Evolutionary conservation across 768 basidiomycete species (phyloP).

Genomic region (Sarcomyxa edulis): DNA sequence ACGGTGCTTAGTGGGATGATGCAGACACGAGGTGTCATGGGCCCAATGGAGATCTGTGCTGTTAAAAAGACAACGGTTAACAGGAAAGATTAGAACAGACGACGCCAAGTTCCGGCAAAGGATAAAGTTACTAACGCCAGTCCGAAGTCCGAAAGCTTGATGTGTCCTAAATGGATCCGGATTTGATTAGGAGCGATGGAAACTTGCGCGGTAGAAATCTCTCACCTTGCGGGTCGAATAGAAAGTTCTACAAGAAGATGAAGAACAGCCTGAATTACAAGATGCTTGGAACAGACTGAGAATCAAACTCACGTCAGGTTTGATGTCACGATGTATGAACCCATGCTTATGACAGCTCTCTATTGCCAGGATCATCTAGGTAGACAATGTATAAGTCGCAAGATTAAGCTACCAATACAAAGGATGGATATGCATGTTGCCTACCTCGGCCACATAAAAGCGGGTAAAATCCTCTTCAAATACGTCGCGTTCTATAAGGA

Average conservation of each 20-base stretch:
- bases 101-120: conserved; percentile 10
- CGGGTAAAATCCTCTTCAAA: conserved; percentile 89
- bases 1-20: conserved; percentile 10
- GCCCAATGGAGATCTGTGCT: conserved; percentile 96
- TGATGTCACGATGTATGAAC: conserved; percentile 98
- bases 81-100: conserved; percentile 8
- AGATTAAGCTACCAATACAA: conserved; percentile 12
- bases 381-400: conserved; percentile 7
- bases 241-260: conserved; percentile 67
- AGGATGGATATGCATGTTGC: conserved; percentile 12
- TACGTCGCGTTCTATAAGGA: conserved; percentile 87
- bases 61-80: conserved; percentile 8
- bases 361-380: conserved; percentile 88
- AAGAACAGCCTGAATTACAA: conserved; percentile 13
- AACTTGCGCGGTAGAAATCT: no score
- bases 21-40: conserved; percentile 85
- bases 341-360: conserved; percentile 92
- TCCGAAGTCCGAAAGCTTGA: conserved; percentile 94
- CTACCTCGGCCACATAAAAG: conserved; percentile 93
- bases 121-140: conserved; percentile 66
- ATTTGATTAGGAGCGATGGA: no score
- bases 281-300: conserved; percentile 11
- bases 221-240: conserved; percentile 89
- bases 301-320: conserved; percentile 70
- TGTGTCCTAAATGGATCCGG: no score